Base-by-base conservation (phyloP, 2,329 filamentous ascomycete species). In the Talaromyces atroroseus region DNA sequence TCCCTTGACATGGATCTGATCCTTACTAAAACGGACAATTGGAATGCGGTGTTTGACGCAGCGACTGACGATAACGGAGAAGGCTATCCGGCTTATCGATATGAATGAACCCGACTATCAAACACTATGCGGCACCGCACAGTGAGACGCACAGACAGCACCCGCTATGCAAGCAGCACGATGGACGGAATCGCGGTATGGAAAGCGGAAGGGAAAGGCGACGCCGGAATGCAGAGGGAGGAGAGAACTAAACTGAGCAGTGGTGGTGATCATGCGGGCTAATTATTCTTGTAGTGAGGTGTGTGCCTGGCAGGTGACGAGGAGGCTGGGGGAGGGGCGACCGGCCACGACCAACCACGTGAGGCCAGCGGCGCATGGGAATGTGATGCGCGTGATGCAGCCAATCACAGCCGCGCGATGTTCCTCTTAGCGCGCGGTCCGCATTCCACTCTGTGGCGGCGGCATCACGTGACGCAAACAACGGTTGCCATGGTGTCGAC, bases 321-420 rank as follows among this genome's bases (percentile, higher is more conserved):
- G 59, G 54, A 59, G 54, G 59, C 52, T 57, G 57, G 54, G 26
- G 54, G 24, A 36, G 49, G 36, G 32, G 32, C 14, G 24, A 32
- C 58, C 62, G 49, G 50, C 54, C 59, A 48, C 59, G 49, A 21
- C 48, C 47, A 59, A 57, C 59, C 65, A 67, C 59, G 64, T 66
- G 61, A 66, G 58, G 49, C 64, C 63, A 63, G 61, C 64, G 64
- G 61, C 64, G 61, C 63, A 60, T 50, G 49, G 24, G 49, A 59
- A 56, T 59, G 52, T 47, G n/a, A 56, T 23, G 20, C 8, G 12
- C 14, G 29, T 11, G 2, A 8, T 5, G 18, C 36, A 45, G 45
- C 57, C 49, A 59, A 59, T 59, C 49, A 50, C 20, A 23, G 48
- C 18, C 11, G 11, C 8, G 1, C 12, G 11, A 42, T n/a, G 3